Evolutionary conservation across 768 basidiomycete species (phyloP), one percentile per base, ranked within the genome.

Genomic region (Tephrocybe sp.): DNA sequence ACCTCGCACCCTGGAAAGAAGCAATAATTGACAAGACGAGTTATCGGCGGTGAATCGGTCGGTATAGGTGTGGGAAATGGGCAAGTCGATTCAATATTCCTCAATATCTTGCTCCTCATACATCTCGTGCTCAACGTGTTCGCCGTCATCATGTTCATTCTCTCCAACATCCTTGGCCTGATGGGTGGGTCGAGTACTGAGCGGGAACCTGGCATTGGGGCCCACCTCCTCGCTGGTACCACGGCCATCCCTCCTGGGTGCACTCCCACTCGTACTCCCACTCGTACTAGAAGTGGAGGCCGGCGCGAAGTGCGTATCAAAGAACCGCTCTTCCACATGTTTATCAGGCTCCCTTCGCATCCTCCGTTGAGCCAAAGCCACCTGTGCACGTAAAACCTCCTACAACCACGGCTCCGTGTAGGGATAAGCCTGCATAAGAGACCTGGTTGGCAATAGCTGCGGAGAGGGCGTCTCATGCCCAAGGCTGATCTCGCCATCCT

Each of bases 81-180:
- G 78, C 0, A 88, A 83, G 44, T 87, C 86, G 8, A 88, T 78
- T 89, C 89, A 91, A 49, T 77, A 77, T 53, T 80, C 78, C 56
- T 79, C 78, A 32, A 78, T 77, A 56, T 77, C 81, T 40, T 79
- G 80, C 11, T 79, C 76, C 23, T 75, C 76, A 39, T 71, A 77
- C 14, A 73, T 73, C 11, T 68, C 73, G 28, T 67, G 77, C 44
- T 80, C 80, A 8, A 78, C 75, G 10, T 72, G 74, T 30, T 71
- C 78, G 6, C 73, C 73, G n/a, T 65, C 70, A 23, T 67, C 71
- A 12, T 36, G 7, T 15, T 65, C 64, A 0, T 42, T 54, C 17
- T 46, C 50, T 5, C 43, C 55, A 40, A 61, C 62, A 56, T 51
- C 62, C 21, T 65, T 66, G 51, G 68, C 66, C 50, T 51, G 58